Percentiles rank a stretch among this genome's conserved stretches.
These are phyloP conservation scores for Syncephalastrum racemosum DNA, from an alignment of 371 early-diverging fungal genomes.

Conservation along the genomic window DNA sequence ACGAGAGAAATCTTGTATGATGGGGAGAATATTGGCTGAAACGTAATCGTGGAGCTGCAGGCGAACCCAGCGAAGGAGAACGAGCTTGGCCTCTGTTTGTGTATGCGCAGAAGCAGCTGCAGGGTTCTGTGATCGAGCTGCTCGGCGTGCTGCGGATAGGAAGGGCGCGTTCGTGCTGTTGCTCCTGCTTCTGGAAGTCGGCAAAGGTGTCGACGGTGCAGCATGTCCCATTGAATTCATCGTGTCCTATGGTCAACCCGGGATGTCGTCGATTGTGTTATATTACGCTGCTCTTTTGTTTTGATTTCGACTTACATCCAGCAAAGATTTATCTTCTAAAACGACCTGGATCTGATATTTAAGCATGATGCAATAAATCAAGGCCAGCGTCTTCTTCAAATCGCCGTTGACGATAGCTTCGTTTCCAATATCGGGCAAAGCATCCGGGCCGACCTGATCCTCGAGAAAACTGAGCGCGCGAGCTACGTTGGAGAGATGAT, in stretches of 20 bases:
- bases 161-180: constrained; percentile 15
- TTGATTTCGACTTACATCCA: neutral
- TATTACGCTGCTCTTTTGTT: neutral
- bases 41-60: constrained; percentile 60
- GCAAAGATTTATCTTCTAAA: constrained; percentile 17
- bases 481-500: constrained; percentile 79
- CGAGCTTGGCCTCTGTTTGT: constrained; percentile 48
- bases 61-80: constrained; percentile 68
- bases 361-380: constrained; percentile 78
- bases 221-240: constrained; percentile 11
- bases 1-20: constrained; percentile 63
- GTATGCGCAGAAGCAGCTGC: constrained; percentile 6
- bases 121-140: constrained; percentile 9
- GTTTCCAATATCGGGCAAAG: constrained; percentile 72
- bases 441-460: constrained; percentile 54
- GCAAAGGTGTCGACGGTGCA: constrained; percentile 8
- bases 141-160: constrained; percentile 19
- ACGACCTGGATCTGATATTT: constrained; percentile 62
- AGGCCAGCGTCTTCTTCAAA: constrained; percentile 77
- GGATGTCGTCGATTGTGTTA: neutral
- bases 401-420: constrained; percentile 87
- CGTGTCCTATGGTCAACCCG: neutral
- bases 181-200: constrained; percentile 1
- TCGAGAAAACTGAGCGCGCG: constrained; percentile 69
- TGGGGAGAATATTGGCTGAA: constrained; percentile 46